These are phyloP conservation scores for Scleromitrula shiraiana DNA, from an alignment of 2,329 filamentous ascomycete genomes.

Conservation along the genomic window DNA sequence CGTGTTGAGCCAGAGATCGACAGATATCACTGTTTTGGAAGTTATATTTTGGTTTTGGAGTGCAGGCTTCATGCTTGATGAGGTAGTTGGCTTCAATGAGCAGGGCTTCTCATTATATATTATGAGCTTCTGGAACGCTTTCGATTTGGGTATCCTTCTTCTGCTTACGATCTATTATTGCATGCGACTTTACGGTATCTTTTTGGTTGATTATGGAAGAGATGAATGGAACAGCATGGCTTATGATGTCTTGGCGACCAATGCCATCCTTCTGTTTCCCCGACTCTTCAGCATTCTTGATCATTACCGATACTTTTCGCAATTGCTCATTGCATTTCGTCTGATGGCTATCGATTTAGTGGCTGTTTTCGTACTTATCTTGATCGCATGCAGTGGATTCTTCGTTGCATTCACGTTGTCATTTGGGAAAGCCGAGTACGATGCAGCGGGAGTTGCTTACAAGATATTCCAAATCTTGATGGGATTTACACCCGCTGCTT, in stretches of 20 bases:
- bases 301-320: slow-evolving; percentile 93
- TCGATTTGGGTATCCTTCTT: slow-evolving; percentile 82
- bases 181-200: slow-evolving; percentile 78
- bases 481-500: slow-evolving; percentile 92
- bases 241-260: slow-evolving; percentile 89
- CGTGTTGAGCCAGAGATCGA: slow-evolving; percentile 67
- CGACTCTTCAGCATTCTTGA: slow-evolving; percentile 89
- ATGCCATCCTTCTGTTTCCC: slow-evolving; percentile 81
- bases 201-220: slow-evolving; percentile 63
- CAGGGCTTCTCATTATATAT: slow-evolving; percentile 95
- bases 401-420: slow-evolving; percentile 91
- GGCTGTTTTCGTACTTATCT: slow-evolving; percentile 73
- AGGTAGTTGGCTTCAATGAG: slow-evolving; percentile 92
- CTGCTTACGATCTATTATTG: slow-evolving; percentile 85
- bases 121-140: slow-evolving; percentile 96
- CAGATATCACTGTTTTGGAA: slow-evolving; percentile 75
- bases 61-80: slow-evolving; percentile 92
- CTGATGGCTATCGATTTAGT: slow-evolving; percentile 88
- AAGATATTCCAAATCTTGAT: slow-evolving; percentile 89
- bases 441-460: slow-evolving; percentile 71
- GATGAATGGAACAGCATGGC: slow-evolving; percentile 73
- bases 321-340: slow-evolving; percentile 85
- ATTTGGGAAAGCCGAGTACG: slow-evolving; percentile 58
- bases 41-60: slow-evolving; percentile 97
- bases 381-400: slow-evolving; percentile 88